Percentiles rank a stretch among this genome's conserved stretches.
phyloP scores from a whole-genome alignment of 192 early-diverging fungal genomes.

The Linderina pennispora region DNA sequence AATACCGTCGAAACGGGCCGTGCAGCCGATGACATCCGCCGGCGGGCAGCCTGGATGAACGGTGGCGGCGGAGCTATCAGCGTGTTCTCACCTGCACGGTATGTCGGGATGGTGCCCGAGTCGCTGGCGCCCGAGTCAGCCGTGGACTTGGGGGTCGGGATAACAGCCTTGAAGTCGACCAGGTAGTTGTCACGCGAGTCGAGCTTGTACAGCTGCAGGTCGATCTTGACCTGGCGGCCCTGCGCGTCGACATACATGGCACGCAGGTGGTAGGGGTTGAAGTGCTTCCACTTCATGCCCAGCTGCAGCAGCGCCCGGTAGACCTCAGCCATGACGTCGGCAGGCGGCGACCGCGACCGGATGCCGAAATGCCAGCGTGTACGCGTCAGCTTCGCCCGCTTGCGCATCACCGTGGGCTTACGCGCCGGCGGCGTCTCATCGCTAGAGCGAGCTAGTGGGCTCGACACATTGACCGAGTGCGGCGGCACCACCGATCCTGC shows the following conservation, averaged over 20 bases:
- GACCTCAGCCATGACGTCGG: constrained; percentile 97
- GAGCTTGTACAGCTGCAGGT: constrained; percentile 91
- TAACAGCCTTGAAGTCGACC: constrained; percentile 92
- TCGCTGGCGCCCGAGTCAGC: constrained; percentile 19
- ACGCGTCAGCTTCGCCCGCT: constrained; percentile 48
- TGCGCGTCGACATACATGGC: constrained; percentile 57
- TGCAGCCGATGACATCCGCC: constrained; percentile 21
- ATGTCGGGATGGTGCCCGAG: constrained; percentile 10
- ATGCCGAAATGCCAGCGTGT: constrained; percentile 99
- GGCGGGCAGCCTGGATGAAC: constrained; percentile 39
- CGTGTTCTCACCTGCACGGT: constrained; percentile 30
- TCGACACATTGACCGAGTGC: background rate
- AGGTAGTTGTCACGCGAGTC: constrained; percentile 82
- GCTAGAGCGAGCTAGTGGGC: background rate
- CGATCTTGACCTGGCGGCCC: constrained; percentile 73
- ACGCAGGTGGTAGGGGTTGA: constrained; percentile 83
- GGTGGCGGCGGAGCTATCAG: constrained; percentile 28
- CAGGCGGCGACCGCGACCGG: constrained; percentile 80
- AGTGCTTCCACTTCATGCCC: constrained; percentile 88
- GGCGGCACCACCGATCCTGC: too few species aligned
- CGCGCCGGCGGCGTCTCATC: background rate
- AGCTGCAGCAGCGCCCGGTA: constrained; percentile 87
- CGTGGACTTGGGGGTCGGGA: constrained; percentile 22
- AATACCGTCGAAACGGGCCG: constrained; percentile 19
- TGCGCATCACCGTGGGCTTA: constrained; percentile 25